Base-by-base conservation (phyloP, 768 basidiomycete species). In the Mycena galericulata region DNA sequence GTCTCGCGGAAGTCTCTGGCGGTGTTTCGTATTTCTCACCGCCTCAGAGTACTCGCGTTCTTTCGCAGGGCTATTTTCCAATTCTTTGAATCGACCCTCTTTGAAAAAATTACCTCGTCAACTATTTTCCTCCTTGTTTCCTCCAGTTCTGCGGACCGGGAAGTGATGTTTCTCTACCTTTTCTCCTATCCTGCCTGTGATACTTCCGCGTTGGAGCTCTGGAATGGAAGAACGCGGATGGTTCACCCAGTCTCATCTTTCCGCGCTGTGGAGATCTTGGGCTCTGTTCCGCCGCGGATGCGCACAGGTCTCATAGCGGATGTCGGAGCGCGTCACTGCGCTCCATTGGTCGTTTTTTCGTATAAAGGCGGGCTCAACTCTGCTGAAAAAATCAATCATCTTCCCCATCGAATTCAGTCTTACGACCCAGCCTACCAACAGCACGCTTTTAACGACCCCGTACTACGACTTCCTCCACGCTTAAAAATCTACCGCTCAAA, bases 261-360 rank as follows among this genome's bases (percentile, higher is more conserved):
- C n/a, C n/a, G n/a, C n/a, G n/a, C n/a, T n/a, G n/a, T n/a, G n/a
- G n/a, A n/a, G n/a, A n/a, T n/a, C n/a, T n/a, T n/a, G n/a, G n/a
- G n/a, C n/a, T n/a, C n/a, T n/a, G n/a, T n/a, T 18, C 17, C 24
- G 9, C 38, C 17, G 47, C 53, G 54, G 41, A 55, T 30, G 17
- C 7, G 29, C 27, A 54, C 45, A 49, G 55, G 63, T 56, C 63
- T 65, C 43, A 57, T 24, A 26, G 46, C 63, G 63, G 63, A 55
- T 56, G 45, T 20, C 22, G 17, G 4, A 27, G 26, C 30, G 17
- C 54, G n/a, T 26, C 54, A 43, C 38, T 11, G 40, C 46, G 54
- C 12, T 58, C 38, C 46, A 29, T 24, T 27, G 55, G 34, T 57
- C 55, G 18, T 15, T 38, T 40, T 59, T 26, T 50, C 4, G 47